A percentile compares a stretch with the other conserved stretches of the same genome.
phyloP scores from a whole-genome alignment of 2,329 filamentous ascomycete genomes.

The Cladophialophora yegresii region DNA sequence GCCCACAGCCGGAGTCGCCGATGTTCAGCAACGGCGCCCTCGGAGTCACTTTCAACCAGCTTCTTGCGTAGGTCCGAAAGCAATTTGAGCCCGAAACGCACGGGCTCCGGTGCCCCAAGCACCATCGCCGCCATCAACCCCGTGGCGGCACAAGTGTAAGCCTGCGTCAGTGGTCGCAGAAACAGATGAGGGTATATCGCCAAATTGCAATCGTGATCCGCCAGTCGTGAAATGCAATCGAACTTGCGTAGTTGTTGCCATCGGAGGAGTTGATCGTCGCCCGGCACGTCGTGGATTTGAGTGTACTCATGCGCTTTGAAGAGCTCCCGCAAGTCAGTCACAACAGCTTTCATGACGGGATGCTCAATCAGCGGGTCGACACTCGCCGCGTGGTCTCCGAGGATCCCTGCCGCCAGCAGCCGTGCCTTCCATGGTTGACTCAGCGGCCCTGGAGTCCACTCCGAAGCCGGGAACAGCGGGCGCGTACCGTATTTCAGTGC shows the following conservation, averaged over 20 bases:
- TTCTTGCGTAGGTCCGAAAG: conserved; percentile 26
- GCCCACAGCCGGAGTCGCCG: conserved; percentile 31
- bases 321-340: conserved; percentile 33
- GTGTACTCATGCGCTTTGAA: conserved; percentile 32
- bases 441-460: conserved; percentile 34
- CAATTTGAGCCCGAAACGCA: conserved; percentile 34
- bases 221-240: conserved; percentile 34
- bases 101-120: conserved; percentile 33
- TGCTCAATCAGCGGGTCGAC: conserved; percentile 33
- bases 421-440: conserved; percentile 36
- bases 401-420: conserved; percentile 30
- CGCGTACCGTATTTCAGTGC: conserved; percentile 35
- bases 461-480: conserved; percentile 31
- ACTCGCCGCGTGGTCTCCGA: conserved; percentile 32
- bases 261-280: conserved; percentile 32
- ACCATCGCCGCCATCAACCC: conserved; percentile 33
- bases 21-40: conserved; percentile 15
- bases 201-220: conserved; percentile 32
- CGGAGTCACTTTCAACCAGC: conserved; percentile 23
- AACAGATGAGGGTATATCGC: conserved; percentile 35
- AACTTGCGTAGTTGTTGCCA: conserved; percentile 34
- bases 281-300: conserved; percentile 26
- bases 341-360: conserved; percentile 27
- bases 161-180: conserved; percentile 27
- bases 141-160: conserved; percentile 26